Base-by-base conservation (phyloP, 2,329 filamentous ascomycete genomes). In the Nigrograna mackinnonii region DNA sequence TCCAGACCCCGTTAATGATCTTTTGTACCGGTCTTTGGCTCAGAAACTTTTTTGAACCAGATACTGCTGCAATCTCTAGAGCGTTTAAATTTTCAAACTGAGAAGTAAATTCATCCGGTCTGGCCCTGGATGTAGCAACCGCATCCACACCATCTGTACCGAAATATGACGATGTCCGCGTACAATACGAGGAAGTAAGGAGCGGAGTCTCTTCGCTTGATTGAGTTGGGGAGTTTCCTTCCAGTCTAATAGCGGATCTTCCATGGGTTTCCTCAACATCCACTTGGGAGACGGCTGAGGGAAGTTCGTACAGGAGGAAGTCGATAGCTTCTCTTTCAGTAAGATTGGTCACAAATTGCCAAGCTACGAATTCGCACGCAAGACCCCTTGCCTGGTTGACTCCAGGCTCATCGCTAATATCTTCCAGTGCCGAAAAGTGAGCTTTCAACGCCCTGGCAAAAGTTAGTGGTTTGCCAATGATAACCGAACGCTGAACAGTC, bases 1-100 rank as follows among this genome's bases (percentile, higher is more conserved):
- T 54, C 89, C 90, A 95, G 40, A 95, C 88, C 36, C 87, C 87
- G 34, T 87, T 86, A 48, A 95, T 82, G 52, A 95, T 87, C 57
- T 86, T 87, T 62, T 95, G 90, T 9, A 95, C 86, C 3, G 88
- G 81, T 46, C 80, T 79, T 65, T 95, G 89, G 59, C 85, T 86
- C 24, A 95, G 78, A 54, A 95, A 95, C 34, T 87, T 87, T 71
- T 95, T 95, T 21, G 89, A 88, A 44, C 88, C 80, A 11, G 86
- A 86, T 16, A 95, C 83, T 34, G 86, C 85, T 19, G 89, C 90
- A 57, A 95, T 91, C 63, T 95, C 90, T 13, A 97, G 77, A 2
- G 89, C 90, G 64, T 94, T 96, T 35, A 96, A 76, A 14, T 86
- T 84, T 24, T 84, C 83, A 63, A 95, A 95, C 1, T 84, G 80